phyloP scores from a whole-genome alignment of 257 asterid species.

The Verbascum thapsus region DNA sequence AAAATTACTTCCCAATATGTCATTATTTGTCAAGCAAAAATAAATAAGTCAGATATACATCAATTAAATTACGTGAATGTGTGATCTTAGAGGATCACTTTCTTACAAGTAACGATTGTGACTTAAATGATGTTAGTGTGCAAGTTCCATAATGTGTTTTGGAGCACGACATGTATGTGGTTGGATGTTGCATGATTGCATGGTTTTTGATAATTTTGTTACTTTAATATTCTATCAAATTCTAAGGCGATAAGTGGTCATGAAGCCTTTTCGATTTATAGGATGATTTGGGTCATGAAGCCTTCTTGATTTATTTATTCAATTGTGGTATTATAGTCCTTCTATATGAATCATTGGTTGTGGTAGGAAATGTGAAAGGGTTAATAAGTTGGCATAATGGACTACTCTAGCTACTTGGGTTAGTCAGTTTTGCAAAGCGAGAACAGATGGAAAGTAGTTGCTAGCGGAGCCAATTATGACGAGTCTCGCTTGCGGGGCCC shows the following conservation, averaged over 20 bases:
- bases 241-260: not conserved
- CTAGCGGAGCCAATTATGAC: too few species aligned
- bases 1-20: not conserved
- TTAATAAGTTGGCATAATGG: too few species aligned
- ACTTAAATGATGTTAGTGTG: not conserved
- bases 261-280: not conserved
- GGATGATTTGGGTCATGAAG: not conserved
- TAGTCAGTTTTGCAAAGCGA: too few species aligned
- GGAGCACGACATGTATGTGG: not conserved
- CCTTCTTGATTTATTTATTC: conserved; percentile 7
- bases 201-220: conserved; percentile 13
- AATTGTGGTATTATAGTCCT: not conserved
- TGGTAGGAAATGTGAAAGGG: too few species aligned
- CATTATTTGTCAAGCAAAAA: not conserved
- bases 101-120: not conserved
- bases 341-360: conserved; percentile 4
- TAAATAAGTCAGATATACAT: not conserved
- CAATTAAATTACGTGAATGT: not conserved
- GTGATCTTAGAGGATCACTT: not conserved
- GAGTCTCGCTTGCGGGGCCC: too few species aligned
- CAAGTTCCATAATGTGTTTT: not conserved
- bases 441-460: too few species aligned
- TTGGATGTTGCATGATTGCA: not conserved
- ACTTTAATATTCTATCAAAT: conserved; percentile 4
- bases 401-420: too few species aligned